These are phyloP conservation scores for Trametopsis cervina DNA, from an alignment of 768 basidiomycete species.

Conservation along the genomic window DNA sequence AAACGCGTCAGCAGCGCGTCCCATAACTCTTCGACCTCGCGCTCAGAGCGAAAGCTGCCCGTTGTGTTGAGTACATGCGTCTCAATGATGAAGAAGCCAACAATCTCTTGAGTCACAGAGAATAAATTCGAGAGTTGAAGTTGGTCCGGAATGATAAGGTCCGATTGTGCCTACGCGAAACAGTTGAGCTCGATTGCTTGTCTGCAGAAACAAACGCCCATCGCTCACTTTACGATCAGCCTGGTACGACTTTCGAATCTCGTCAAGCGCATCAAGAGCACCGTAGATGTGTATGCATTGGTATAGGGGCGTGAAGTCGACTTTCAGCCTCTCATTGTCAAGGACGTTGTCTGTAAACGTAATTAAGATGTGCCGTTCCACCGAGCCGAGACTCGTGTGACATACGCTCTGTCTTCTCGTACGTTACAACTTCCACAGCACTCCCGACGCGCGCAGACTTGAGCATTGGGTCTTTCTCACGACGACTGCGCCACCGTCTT, in stretches of 20 bases:
- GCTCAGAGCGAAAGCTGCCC: slow-evolving; percentile 80
- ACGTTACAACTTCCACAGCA: slow-evolving; percentile 85
- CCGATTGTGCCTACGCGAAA: slow-evolving; percentile 82
- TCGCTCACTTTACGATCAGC: slow-evolving; percentile 81
- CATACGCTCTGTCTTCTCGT: slow-evolving; percentile 87
- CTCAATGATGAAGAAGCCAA: slow-evolving; percentile 97
- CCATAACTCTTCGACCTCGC: slow-evolving; percentile 95
- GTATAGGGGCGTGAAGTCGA: slow-evolving; percentile 93
- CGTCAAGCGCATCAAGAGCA: slow-evolving; percentile 83
- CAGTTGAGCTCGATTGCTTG: neutral
- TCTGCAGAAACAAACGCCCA: neutral
- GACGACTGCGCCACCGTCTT: slow-evolving; percentile 73
- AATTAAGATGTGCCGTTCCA: neutral
- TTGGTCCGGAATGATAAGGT: slow-evolving; percentile 80
- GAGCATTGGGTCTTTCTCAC: slow-evolving; percentile 80
- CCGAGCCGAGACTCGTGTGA: too few species aligned
- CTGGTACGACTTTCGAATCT: slow-evolving; percentile 88
- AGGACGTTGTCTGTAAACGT: slow-evolving; percentile 69
- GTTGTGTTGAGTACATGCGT: slow-evolving; percentile 86
- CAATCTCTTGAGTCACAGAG: slow-evolving; percentile 84
- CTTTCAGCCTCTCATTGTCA: slow-evolving; percentile 80
- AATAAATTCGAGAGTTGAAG: slow-evolving; percentile 62
- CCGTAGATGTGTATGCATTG: slow-evolving; percentile 97
- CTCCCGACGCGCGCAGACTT: slow-evolving; percentile 78
- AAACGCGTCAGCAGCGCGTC: slow-evolving; percentile 74